phyloP scores from a whole-genome alignment of 805 yeast species.

The Sugiyamaella valdiviana region DNA sequence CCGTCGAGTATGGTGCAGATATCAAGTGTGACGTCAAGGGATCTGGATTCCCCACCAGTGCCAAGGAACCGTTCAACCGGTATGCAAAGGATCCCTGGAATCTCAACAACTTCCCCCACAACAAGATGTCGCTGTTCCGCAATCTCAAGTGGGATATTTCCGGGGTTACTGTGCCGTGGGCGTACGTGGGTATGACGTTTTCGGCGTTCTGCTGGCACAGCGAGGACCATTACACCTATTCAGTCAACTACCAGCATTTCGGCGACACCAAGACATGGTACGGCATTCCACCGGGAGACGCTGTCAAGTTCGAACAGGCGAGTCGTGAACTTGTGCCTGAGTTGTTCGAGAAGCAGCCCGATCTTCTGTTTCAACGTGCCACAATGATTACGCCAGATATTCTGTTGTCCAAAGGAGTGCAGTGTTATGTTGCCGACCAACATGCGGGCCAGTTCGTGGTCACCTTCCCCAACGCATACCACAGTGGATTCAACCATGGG shows the following conservation, averaged over 20 bases:
- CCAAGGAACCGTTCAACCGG: conserved; percentile 26
- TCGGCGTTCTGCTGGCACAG: conserved; percentile 97
- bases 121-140: conserved; percentile 30
- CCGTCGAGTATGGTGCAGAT: conserved; percentile 39
- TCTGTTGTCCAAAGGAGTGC: conserved; percentile 40
- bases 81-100: conserved; percentile 36
- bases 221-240: conserved; percentile 87
- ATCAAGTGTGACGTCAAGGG: conserved; percentile 33
- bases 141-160: conserved; percentile 42
- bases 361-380: conserved; percentile 77
- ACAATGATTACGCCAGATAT: conserved; percentile 70
- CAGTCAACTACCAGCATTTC: conserved; percentile 86
- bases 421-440: conserved; percentile 56
- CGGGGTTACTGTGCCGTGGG: conserved; percentile 96
- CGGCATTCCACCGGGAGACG: conserved; percentile 68
- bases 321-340: conserved; percentile 70
- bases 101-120: conserved; percentile 32
- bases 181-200: conserved; percentile 81
- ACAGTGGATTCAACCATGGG: conserved; percentile 83
- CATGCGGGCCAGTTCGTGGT: conserved; percentile 73
- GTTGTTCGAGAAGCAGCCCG: conserved; percentile 76
- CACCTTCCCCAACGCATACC: conserved; percentile 84
- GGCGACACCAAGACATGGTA: conserved; percentile 94
- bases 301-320: conserved; percentile 58
- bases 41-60: conserved; percentile 33